phyloP scores from a whole-genome alignment of 2,329 filamentous ascomycete genomes.

The Chaetomiaceae sp. region DNA sequence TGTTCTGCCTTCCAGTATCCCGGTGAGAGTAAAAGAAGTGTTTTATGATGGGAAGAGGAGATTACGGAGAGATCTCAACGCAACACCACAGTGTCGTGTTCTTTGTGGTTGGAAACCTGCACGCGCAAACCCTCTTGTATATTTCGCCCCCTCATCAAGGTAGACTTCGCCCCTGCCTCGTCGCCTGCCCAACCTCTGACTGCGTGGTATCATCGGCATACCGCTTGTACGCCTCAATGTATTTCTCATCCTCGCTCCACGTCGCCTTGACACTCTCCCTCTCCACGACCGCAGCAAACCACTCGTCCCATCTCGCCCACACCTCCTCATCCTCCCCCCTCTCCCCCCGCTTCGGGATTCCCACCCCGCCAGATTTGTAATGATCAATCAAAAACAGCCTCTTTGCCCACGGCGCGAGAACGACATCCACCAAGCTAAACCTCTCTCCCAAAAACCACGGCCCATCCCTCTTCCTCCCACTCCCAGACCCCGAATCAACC shows the following conservation, averaged over 20 bases:
- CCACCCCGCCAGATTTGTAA: constrained; percentile 58
- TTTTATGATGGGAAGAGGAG: too few relatives aligned
- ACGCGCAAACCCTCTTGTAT: too few relatives aligned
- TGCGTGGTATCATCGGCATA: constrained; percentile 64
- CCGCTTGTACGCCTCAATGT: constrained; percentile 63
- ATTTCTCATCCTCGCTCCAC: constrained; percentile 62
- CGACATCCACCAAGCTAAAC: constrained; percentile 65
- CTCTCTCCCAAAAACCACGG: constrained; percentile 65
- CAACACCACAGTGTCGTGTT: too few relatives aligned
- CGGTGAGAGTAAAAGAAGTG: too few relatives aligned
- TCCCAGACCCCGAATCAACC: constrained; percentile 44
- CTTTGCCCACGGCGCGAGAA: constrained; percentile 68
- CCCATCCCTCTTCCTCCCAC: constrained; percentile 37
- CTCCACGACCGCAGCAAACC: constrained; percentile 55
- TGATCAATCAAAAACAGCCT: constrained; percentile 70
- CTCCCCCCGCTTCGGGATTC: constrained; percentile 35
- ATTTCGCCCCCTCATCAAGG: constrained; percentile 35
- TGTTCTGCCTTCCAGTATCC: too few relatives aligned
- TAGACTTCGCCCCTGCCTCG: constrained; percentile 57
- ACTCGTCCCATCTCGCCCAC: constrained; percentile 64
- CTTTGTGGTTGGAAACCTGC: too few relatives aligned
- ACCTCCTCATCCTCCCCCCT: constrained; percentile 49
- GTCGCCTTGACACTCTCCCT: constrained; percentile 63
- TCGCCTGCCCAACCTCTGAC: constrained; percentile 58
- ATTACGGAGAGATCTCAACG: too few relatives aligned